phyloP scores from a whole-genome alignment of 345 rosid species.

The Salix exigua region DNA sequence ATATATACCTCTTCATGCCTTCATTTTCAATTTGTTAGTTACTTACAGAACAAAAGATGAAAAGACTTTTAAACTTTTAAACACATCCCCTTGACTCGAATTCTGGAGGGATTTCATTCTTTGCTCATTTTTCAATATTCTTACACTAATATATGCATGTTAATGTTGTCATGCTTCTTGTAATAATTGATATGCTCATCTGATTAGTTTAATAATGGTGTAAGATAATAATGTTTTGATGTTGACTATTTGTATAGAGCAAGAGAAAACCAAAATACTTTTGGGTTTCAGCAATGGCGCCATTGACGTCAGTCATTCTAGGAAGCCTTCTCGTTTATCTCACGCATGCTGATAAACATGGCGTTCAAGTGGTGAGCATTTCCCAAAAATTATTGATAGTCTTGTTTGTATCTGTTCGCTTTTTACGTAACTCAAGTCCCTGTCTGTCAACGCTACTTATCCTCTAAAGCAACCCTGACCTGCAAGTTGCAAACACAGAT shows the following conservation, averaged over 20 bases:
- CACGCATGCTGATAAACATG: constrained; percentile 90
- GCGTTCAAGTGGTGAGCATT: constrained; percentile 77
- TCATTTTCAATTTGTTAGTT: background rate
- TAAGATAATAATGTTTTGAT: background rate
- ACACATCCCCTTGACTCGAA: background rate
- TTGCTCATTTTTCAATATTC: background rate
- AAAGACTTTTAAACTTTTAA: background rate
- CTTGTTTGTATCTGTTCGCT: background rate
- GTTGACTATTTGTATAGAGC: constrained; percentile 45
- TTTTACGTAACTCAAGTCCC: background rate
- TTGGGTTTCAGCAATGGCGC: constrained; percentile 92
- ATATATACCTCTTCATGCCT: background rate
- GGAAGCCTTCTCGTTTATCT: constrained; percentile 83
- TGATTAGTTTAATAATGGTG: background rate
- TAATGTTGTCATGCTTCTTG: background rate
- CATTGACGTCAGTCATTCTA: constrained; percentile 72
- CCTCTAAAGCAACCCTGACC: background rate
- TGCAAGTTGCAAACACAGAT: background rate
- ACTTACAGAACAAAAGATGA: background rate
- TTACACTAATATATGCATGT: background rate
- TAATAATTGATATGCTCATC: background rate
- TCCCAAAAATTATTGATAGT: background rate
- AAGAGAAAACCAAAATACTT: constrained; percentile 64
- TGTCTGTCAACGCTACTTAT: background rate
- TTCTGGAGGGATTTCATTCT: background rate